Conservation (phyloP, 495 filamentous ascomycete species). For the Stereocaulon alpinum region DNA sequence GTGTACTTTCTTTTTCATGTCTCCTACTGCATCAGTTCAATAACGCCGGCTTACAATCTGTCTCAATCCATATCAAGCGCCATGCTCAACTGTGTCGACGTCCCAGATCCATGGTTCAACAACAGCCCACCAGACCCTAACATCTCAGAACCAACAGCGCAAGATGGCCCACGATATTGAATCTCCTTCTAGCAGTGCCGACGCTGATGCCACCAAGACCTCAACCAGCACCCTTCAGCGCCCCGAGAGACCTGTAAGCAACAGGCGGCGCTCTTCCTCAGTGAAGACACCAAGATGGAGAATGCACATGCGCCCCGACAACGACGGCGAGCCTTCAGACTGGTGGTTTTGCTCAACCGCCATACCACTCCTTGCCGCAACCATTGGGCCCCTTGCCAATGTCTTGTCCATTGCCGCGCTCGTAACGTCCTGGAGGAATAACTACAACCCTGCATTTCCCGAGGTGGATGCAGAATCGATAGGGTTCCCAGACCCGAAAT, state of each 20-base stretch:
- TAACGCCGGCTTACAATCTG: neutral
- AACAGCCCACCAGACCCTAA: neutral
- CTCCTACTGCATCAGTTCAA: no score
- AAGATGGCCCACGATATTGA: neutral
- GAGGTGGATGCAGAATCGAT: constrained; percentile 33
- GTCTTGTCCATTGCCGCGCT: constrained; percentile 66
- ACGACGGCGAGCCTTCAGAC: constrained; percentile 42
- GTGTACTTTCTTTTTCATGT: no score
- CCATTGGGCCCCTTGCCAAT: constrained; percentile 63
- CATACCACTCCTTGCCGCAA: constrained; percentile 63
- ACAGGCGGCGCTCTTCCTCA: neutral
- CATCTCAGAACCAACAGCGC: neutral
- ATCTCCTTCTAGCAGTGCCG: neutral
- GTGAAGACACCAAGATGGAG: constrained; percentile 13
- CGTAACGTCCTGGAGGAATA: constrained; percentile 53
- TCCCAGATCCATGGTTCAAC: neutral
- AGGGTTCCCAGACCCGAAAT: constrained; percentile 40
- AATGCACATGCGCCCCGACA: constrained; percentile 35
- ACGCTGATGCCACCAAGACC: neutral
- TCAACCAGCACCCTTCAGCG: constrained; percentile 1
- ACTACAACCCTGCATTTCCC: constrained; percentile 25
- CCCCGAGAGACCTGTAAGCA: neutral
- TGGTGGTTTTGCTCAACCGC: constrained; percentile 78
- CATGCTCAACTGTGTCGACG: neutral
- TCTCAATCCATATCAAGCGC: neutral